phyloP scores from a whole-genome alignment of 1,284 basidiomycete species.

The Ustilago trichophora region DNA sequence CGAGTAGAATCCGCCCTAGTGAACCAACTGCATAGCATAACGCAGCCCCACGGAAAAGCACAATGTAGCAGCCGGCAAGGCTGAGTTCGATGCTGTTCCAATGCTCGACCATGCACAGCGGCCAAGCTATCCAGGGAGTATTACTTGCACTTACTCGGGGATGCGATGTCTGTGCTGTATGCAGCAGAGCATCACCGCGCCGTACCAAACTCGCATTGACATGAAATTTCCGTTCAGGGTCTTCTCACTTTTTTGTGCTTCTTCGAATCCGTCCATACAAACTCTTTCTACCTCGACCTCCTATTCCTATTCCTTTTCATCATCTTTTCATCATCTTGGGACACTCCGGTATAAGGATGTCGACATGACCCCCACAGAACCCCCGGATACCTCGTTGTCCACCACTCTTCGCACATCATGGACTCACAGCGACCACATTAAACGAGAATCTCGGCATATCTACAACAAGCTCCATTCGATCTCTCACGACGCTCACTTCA shows the following conservation, averaged over 20 bases:
- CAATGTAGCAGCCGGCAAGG: too few species aligned
- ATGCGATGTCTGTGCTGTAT: too few species aligned
- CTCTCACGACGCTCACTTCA: constrained; percentile 18
- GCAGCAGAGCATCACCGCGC: constrained; percentile 6
- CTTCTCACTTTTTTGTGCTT: constrained; percentile 5
- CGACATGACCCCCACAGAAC: constrained; percentile 12
- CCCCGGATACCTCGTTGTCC: not conserved
- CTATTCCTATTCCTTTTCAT: not conserved
- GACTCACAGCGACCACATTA: too few species aligned
- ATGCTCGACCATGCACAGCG: too few species aligned
- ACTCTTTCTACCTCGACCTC: not conserved
- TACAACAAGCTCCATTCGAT: constrained; percentile 44
- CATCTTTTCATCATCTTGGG: too few species aligned
- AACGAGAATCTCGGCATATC: constrained; percentile 44
- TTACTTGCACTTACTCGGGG: too few species aligned
- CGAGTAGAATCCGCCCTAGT: too few species aligned
- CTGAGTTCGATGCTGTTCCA: too few species aligned
- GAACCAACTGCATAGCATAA: too few species aligned
- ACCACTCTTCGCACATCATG: constrained; percentile 17
- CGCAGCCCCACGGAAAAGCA: too few species aligned
- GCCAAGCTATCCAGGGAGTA: too few species aligned
- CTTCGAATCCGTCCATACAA: not conserved
- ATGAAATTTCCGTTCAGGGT: constrained; percentile 22
- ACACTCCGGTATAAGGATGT: constrained; percentile 1
- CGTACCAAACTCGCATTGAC: too few species aligned